A percentile compares a stretch with the other conserved stretches of the same genome.
These are phyloP conservation scores for Mucor plumbeus DNA, from an alignment of 371 early-diverging fungal genomes.

Conservation along the genomic window DNA sequence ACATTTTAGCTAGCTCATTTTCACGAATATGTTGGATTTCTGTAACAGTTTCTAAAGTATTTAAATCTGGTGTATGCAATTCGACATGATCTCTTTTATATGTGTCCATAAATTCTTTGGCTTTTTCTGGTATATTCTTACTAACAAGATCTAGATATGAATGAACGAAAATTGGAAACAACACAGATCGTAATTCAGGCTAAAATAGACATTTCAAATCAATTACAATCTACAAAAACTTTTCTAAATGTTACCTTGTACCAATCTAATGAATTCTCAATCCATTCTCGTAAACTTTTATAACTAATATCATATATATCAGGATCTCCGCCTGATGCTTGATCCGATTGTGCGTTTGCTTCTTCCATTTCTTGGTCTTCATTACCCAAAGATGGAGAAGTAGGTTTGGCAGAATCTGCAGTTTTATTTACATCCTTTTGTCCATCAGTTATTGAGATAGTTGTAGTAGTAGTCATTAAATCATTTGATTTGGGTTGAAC, in stretches of 20 bases:
- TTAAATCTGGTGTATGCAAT: slow-evolving; percentile 73
- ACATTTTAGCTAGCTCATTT: slow-evolving; percentile 83
- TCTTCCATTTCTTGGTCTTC: slow-evolving; percentile 12
- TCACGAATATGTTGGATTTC: slow-evolving; percentile 79
- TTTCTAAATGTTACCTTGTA: slow-evolving; percentile 66
- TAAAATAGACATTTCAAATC: slow-evolving; percentile 24
- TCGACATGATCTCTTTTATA: slow-evolving; percentile 79
- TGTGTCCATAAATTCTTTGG: slow-evolving; percentile 76
- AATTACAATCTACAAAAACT: background rate
- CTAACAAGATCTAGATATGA: slow-evolving; percentile 88
- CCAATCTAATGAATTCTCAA: slow-evolving; percentile 93
- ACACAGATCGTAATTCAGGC: slow-evolving; percentile 84
- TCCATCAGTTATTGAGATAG: background rate
- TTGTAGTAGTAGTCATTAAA: background rate
- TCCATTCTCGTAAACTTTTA: slow-evolving; percentile 84
- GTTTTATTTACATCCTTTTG: background rate
- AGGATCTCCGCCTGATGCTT: slow-evolving; percentile 60
- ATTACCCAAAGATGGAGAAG: background rate
- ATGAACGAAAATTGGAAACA: slow-evolving; percentile 96
- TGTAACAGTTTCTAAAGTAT: slow-evolving; percentile 68
- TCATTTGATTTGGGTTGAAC: background rate
- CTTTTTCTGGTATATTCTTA: slow-evolving; percentile 63
- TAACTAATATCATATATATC: slow-evolving; percentile 80
- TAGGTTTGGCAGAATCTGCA: background rate
- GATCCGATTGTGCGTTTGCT: background rate